These are phyloP conservation scores for Phytophthora hybrid DNA, from an alignment of 352 stramenopile genomes.

Conservation along the genomic window DNA sequence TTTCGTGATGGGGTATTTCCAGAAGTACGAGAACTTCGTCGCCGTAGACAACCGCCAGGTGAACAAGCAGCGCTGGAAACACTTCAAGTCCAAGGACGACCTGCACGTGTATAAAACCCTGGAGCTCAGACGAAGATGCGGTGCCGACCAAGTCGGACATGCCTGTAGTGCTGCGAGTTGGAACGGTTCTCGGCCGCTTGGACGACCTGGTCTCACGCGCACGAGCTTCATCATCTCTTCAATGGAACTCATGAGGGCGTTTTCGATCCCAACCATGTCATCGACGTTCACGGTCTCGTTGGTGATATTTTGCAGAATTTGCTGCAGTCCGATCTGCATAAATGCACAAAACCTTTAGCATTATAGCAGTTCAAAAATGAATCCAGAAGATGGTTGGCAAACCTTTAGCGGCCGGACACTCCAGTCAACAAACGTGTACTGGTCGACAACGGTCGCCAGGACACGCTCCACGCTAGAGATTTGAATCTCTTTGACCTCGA, in stretches of 20 bases:
- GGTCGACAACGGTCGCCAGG: conserved; percentile 73
- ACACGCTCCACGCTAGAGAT: conserved; percentile 65
- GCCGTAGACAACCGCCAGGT: conserved; percentile 35
- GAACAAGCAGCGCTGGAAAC: conserved; percentile 50
- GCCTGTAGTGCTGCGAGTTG: conserved; percentile 35
- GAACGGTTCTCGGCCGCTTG: conserved; percentile 25
- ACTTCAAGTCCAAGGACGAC: conserved; percentile 49
- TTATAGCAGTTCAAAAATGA: not conserved
- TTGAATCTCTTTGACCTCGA: conserved; percentile 78
- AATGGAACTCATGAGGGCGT: conserved; percentile 62
- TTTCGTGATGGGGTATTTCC: conserved; percentile 43
- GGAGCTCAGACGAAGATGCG: not conserved
- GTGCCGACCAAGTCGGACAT: conserved; percentile 1
- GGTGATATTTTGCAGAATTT: conserved; percentile 83
- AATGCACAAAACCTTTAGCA: conserved; percentile 6
- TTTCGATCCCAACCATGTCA: conserved; percentile 67
- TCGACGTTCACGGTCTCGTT: conserved; percentile 77
- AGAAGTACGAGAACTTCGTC: conserved; percentile 55
- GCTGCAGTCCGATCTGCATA: conserved; percentile 76
- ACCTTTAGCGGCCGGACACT: conserved; percentile 83
- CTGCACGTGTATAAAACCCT: conserved; percentile 48
- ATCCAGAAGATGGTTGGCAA: not conserved
- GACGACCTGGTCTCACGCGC: conserved; percentile 57
- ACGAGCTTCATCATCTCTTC: conserved; percentile 82
- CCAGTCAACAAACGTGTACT: conserved; percentile 88